phyloP scores from a whole-genome alignment of 192 early-diverging fungal genomes.

The Coemansia sp. region DNA sequence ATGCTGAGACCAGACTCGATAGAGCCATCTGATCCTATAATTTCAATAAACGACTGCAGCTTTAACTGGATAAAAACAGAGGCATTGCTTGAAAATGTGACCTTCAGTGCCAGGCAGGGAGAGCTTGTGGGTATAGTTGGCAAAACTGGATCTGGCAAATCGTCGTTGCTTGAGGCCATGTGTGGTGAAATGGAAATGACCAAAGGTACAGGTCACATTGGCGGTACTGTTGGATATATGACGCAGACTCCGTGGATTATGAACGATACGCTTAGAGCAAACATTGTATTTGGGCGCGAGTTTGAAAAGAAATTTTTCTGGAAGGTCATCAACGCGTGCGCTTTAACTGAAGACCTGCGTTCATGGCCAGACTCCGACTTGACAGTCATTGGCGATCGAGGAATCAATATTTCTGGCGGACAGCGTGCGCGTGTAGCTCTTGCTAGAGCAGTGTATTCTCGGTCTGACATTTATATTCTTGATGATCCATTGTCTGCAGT shows the following conservation, averaged over 20 bases:
- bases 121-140: slow-evolving; percentile 61
- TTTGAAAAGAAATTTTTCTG: slow-evolving; percentile 62
- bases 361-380: slow-evolving; percentile 63
- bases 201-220: slow-evolving; percentile 28
- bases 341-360: slow-evolving; percentile 65
- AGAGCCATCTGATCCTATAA: not conserved
- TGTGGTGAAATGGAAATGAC: slow-evolving; percentile 56
- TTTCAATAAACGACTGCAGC: slow-evolving; percentile 13
- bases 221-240: slow-evolving; percentile 28
- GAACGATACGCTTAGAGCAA: slow-evolving; percentile 68
- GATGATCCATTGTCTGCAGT: slow-evolving; percentile 76
- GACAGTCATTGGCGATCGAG: slow-evolving; percentile 71
- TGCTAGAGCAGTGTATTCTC: slow-evolving; percentile 66
- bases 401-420: slow-evolving; percentile 74
- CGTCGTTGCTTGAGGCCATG: slow-evolving; percentile 62
- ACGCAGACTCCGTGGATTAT: slow-evolving; percentile 36
- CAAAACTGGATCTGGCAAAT: slow-evolving; percentile 65
- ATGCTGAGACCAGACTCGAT: not conserved
- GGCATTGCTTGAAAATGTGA: slow-evolving; percentile 11
- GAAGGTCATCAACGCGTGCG: slow-evolving; percentile 63
- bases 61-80: slow-evolving; percentile 16
- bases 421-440: slow-evolving; percentile 69
- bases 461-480: slow-evolving; percentile 68
- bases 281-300: slow-evolving; percentile 75
- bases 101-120: slow-evolving; percentile 22